Evolutionary conservation across 805 yeast genomes (phyloP).

Genomic region (Ogataea pilisensis): DNA sequence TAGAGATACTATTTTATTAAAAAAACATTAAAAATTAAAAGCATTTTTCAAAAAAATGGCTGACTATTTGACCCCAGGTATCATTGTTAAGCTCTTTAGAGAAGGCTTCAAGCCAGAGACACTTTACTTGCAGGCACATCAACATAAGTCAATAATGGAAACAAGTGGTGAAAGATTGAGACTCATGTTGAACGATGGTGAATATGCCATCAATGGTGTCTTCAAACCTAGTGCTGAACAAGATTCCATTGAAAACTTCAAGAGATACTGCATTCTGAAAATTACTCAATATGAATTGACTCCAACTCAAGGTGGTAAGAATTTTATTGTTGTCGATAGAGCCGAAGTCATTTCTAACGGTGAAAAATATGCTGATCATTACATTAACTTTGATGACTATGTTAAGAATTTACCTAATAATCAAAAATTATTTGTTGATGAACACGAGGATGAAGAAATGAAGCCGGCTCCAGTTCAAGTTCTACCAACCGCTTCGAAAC

Average conservation of each 20-base stretch:
- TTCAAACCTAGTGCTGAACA: constrained; percentile 41
- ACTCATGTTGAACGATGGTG: constrained; percentile 50
- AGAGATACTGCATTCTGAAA: constrained; percentile 21
- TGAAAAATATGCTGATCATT: constrained; percentile 26
- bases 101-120: constrained; percentile 18
- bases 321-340: constrained; percentile 25
- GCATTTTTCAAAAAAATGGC: constrained; percentile 2
- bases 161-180: constrained; percentile 40
- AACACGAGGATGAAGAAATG: constrained; percentile 7
- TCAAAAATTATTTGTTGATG: constrained; percentile 34
- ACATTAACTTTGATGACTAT: constrained; percentile 46
- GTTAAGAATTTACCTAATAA: constrained; percentile 51
- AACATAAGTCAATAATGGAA: constrained; percentile 31
- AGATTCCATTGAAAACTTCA: constrained; percentile 26
- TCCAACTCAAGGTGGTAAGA: constrained; percentile 25
- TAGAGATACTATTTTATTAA: no score
- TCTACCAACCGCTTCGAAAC: constrained; percentile 9
- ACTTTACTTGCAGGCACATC: constrained; percentile 29
- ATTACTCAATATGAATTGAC: constrained; percentile 22
- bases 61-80: constrained; percentile 22
- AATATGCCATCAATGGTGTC: constrained; percentile 46
- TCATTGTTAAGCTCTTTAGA: constrained; percentile 20
- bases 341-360: constrained; percentile 32
- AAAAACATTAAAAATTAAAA: no score
- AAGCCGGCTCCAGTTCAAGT: constrained; percentile 7